Conservation (phyloP, 129 eudicot genomes). For the Chrysanthemum makinoi region DNA sequence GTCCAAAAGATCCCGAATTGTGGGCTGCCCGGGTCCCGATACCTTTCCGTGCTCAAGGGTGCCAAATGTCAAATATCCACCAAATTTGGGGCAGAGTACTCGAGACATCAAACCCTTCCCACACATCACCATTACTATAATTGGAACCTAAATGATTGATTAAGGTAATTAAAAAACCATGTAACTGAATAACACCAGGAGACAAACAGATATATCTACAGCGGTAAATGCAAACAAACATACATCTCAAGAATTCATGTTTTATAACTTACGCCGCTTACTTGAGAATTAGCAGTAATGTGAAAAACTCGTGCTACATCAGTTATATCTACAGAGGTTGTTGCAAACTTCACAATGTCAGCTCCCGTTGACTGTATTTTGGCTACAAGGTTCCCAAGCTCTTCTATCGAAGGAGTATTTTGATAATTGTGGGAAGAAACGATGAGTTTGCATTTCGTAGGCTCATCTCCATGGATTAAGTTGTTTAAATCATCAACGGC, state of each 20-base stretch:
- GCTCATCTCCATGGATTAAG: conserved; percentile 44
- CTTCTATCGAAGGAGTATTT: conserved; percentile 76
- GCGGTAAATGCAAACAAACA: no score
- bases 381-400: conserved; percentile 82
- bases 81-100: no score
- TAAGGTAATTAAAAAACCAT: no score
- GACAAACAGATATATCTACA: no score
- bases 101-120: no score
- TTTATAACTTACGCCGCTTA: conserved; percentile 51
- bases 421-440: conserved; percentile 92
- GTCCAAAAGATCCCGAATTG: no score
- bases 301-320: conserved; percentile 89
- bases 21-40: no score
- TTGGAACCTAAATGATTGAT: no score
- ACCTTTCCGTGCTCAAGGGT: no score
- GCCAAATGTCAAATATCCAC: no score
- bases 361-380: conserved; percentile 89
- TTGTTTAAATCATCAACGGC: conserved; percentile 63
- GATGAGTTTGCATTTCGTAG: conserved; percentile 63
- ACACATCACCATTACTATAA: no score
- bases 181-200: no score
- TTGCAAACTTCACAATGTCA: conserved; percentile 90
- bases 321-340: conserved; percentile 75
- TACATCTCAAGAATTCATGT: conserved; percentile 3
- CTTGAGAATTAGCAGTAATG: conserved; percentile 80